These are phyloP conservation scores for Debaryomycetaceae sp. DNA, from an alignment of 1,139 yeast species.

Conservation along the genomic window DNA sequence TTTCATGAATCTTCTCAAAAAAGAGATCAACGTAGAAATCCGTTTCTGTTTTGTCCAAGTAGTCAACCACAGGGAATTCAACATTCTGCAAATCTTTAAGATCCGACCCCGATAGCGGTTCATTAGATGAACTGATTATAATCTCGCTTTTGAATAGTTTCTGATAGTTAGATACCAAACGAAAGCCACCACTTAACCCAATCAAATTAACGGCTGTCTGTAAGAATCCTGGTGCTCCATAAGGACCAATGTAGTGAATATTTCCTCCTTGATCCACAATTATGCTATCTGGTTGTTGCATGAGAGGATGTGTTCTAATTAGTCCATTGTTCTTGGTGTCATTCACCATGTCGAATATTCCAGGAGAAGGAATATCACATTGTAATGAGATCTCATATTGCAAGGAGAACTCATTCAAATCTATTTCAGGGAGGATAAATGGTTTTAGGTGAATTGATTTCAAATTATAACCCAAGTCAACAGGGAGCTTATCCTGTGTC, in stretches of 20 bases:
- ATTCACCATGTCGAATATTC: background rate
- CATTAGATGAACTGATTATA: conserved; percentile 6
- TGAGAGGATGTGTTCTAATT: background rate
- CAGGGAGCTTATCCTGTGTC: background rate
- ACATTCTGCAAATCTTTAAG: conserved; percentile 1
- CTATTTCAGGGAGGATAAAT: background rate
- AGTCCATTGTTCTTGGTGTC: background rate
- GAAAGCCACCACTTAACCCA: background rate
- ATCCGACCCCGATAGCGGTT: conserved; percentile 3
- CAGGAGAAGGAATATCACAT: background rate
- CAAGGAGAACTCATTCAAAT: background rate
- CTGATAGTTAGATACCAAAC: conserved; percentile 1
- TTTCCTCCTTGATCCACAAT: conserved; percentile 13
- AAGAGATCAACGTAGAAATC: conserved; percentile 10
- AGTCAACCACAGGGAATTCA: conserved; percentile 6
- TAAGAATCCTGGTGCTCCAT: conserved; percentile 8
- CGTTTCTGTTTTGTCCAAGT: conserved; percentile 20
- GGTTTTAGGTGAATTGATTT: background rate
- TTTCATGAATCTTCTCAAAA: background rate
- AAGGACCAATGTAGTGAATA: conserved; percentile 14
- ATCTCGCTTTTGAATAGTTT: conserved; percentile 3
- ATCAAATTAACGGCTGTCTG: conserved; percentile 4
- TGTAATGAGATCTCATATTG: background rate
- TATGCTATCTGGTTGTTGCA: conserved; percentile 8
- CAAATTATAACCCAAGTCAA: background rate